A percentile compares a stretch with the other conserved stretches of the same genome.
Conservation (phyloP, 2,329 filamentous ascomycete genomes). For the Fusarium nodosum region DNA sequence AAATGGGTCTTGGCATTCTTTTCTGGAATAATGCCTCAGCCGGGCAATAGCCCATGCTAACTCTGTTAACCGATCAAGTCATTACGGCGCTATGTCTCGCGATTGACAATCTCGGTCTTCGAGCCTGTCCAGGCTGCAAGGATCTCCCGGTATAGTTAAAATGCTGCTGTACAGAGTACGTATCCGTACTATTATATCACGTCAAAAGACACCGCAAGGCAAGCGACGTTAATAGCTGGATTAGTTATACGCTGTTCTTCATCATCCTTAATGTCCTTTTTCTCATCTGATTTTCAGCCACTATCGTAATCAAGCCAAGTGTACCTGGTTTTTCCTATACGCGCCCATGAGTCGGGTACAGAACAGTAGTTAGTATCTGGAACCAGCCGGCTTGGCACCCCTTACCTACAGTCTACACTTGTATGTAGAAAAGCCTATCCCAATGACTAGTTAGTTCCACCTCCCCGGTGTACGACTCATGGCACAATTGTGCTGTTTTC, state of each 20-base stretch:
- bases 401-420: constrained; percentile 19
- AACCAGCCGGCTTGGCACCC: constrained; percentile 35
- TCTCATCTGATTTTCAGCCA: constrained; percentile 1
- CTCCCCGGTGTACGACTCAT: constrained; percentile 34
- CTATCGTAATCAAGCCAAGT: constrained; percentile 18
- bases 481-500: constrained; percentile 22
- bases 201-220: constrained; percentile 28
- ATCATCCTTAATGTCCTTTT: constrained; percentile 1
- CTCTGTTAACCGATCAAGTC: constrained; percentile 13
- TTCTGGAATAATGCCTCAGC: neutral
- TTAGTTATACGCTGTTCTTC: constrained; percentile 28
- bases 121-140: constrained; percentile 6
- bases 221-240: constrained; percentile 27
- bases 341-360: constrained; percentile 34
- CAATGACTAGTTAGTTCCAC: constrained; percentile 15
- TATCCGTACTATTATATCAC: neutral
- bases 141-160: constrained; percentile 12
- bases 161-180: constrained; percentile 2
- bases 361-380: constrained; percentile 14
- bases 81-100: constrained; percentile 10
- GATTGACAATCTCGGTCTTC: constrained; percentile 3
- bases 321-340: constrained; percentile 16
- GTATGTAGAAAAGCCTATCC: constrained; percentile 8
- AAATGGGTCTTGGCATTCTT: neutral
- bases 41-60: constrained; percentile 21